Evolutionary conservation across 768 basidiomycete species (phyloP), one percentile per base, ranked within the genome.

Genomic region (Phylloporus sp.): DNA sequence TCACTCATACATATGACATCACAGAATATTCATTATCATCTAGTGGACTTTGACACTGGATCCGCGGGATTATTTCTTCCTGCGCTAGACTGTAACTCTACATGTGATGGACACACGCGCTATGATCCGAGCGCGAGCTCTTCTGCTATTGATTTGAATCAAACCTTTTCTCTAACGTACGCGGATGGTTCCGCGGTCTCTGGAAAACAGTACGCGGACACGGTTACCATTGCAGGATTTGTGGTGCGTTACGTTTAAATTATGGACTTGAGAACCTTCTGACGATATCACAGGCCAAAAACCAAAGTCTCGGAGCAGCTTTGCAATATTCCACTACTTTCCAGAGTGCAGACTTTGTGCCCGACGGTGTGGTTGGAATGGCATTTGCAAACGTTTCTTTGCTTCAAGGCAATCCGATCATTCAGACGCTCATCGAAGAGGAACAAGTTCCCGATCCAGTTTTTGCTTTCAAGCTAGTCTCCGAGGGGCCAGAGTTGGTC

Each of bases 381-480:
- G 72, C 60, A 0, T 77, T 74, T 61, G 44, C 58, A 11, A 38
- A 60, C 17, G 57, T 77, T 23, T 71, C 74, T 3, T 53, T 34
- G 3, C 74, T 66, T 50, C 46, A 47, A 17, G 58, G 63, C 5
- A 58, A 56, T 38, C 69, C 76, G 0, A 58, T 76, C 20, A 65
- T 76, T 48, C 70, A 77, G 39, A 72, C 70, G 7, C 69, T 80
- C 17, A 49, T 76, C 18, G 48, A 59, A 11, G 68, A 77, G 43
- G 64, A 60, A 14, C 48, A 58, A 34, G 58, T 69, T 2, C 49
- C 68, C 7, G 56, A 65, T 18, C 52, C 66, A 23, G 50, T 63
- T 39, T 71, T 72, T 42, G 66, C 69, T 20, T 66, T 76, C 56
- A 70, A 71, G 41, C 55, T 77, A 24, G 63, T 68, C n/a, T 50